phyloP scores from a whole-genome alignment of 139 green algal genomes.

The Micractinium conductrix region DNA sequence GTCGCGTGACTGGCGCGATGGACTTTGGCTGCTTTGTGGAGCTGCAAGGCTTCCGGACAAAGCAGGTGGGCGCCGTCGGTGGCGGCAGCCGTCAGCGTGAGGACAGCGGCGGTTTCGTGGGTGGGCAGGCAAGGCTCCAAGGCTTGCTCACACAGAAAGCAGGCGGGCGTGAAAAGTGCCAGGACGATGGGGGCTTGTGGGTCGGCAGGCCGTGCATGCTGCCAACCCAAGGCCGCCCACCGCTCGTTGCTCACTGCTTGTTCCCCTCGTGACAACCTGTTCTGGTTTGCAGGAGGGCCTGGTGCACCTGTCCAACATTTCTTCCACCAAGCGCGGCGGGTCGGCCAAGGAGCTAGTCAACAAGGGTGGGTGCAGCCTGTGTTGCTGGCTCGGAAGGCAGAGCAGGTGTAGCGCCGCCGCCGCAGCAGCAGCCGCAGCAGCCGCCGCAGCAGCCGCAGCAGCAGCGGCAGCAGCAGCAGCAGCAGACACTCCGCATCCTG shows the following conservation, averaged over 20 bases:
- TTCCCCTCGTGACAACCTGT: no score
- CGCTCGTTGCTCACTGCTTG: no score
- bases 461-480: no score
- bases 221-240: neutral
- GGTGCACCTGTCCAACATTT: conserved; percentile 93
- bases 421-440: no score
- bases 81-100: neutral
- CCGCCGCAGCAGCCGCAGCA: no score
- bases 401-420: no score
- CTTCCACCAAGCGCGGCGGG: conserved; percentile 32
- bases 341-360: conserved; percentile 54
- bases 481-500: neutral
- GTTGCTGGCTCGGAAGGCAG: no score
- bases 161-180: no score
- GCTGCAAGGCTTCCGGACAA: conserved; percentile 72
- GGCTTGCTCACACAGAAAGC: no score
- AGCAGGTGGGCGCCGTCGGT: conserved; percentile 17
- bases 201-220: neutral
- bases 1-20: conserved; percentile 83
- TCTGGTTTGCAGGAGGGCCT: conserved; percentile 85
- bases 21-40: conserved; percentile 98
- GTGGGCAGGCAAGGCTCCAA: neutral
- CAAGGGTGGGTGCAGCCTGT: conserved; percentile 39
- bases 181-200: no score
- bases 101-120: neutral